Evolutionary conservation across 2,329 filamentous ascomycete genomes (phyloP), one percentile per base, ranked within the genome.

Genomic region (Chrysoporthe deuterocubensis): DNA sequence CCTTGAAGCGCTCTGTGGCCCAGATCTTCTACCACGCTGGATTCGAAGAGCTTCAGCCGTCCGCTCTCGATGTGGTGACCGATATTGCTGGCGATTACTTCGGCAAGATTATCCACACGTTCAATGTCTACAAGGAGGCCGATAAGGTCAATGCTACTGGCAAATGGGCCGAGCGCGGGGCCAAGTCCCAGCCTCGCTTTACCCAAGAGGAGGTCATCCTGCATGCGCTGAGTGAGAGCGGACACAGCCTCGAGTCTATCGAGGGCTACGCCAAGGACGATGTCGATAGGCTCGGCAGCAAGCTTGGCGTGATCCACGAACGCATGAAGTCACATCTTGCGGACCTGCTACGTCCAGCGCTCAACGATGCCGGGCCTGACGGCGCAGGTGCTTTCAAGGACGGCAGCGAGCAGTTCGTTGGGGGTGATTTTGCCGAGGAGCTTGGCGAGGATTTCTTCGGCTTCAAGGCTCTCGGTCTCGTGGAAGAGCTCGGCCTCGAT

Each of bases 391-490:
- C 94, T 7, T 99, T 99, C 84, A 93, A 96, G 71, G 96, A 99
- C 74, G 95, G 94, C 71, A 97, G 94, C 78, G 96, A 99, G 71
- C 96, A 98, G 76, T 99, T 98, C 73, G 90, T 97, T 60, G 93
- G 92, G 58, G 96, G 96, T 70, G 96, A 99, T 78, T 99, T 99
- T 77, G 96, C 96, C 0, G 96, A 97, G 77, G 96, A 99, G 73
- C 91, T 99, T 14, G 95, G 94, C 70, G 96, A 99, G 82, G 96
- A 99, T 81, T 99, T 97, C 86, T 99, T 99, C 75, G 96, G 96
- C 40, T 98, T 99, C 87, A 94, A 94, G 76, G 94, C 97, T 69
- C 87, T 99, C 58, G 96, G 96, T 56, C 86, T 99, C 67, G 94
- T 97, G 75, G 91, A 90, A 73, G 96, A 99, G 77, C 91, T 98